A percentile compares a stretch with the other conserved stretches of the same genome.
phyloP scores from a whole-genome alignment of 1,284 basidiomycete genomes.

The Sanghuangporus weigelae region DNA sequence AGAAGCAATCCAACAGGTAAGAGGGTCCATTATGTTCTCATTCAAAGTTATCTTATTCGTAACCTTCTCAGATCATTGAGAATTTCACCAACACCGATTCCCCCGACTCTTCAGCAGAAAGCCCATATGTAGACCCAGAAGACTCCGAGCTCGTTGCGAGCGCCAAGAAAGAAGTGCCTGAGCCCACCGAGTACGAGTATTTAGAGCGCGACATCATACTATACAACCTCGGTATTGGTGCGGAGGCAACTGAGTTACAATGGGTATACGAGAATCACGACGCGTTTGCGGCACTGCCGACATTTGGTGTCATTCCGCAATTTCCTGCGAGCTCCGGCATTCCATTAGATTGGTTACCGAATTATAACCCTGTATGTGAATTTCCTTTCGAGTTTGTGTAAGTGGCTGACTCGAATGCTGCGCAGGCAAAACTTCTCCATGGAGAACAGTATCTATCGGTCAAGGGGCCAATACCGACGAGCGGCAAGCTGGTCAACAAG shows the following conservation, averaged over 20 bases:
- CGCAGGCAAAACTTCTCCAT: conserved; percentile 89
- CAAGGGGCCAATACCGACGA: conserved; percentile 83
- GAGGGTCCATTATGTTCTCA: conserved; percentile 9
- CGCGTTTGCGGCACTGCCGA: conserved; percentile 83
- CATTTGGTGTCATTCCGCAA: conserved; percentile 96
- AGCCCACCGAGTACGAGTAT: conserved; percentile 66
- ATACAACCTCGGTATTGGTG: conserved; percentile 96
- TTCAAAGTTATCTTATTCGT: neutral
- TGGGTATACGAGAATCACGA: conserved; percentile 92
- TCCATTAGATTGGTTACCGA: conserved; percentile 83
- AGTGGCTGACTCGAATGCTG: conserved; percentile 20
- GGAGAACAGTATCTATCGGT: conserved; percentile 96
- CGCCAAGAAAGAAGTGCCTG: conserved; percentile 65
- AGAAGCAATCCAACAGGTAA: conserved; percentile 70
- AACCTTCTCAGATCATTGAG: conserved; percentile 51
- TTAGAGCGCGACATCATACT: conserved; percentile 90
- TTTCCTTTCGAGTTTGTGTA: conserved; percentile 22
- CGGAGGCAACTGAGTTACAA: conserved; percentile 86
- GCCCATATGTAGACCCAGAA: conserved; percentile 71
- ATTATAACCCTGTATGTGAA: conserved; percentile 80
- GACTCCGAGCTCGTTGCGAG: conserved; percentile 82
- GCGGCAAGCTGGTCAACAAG: conserved; percentile 77
- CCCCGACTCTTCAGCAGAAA: conserved; percentile 34
- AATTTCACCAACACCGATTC: conserved; percentile 70
- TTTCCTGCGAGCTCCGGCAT: conserved; percentile 65